phyloP scores from a whole-genome alignment of 352 stramenopile species.

The Peronospora destructor region DNA sequence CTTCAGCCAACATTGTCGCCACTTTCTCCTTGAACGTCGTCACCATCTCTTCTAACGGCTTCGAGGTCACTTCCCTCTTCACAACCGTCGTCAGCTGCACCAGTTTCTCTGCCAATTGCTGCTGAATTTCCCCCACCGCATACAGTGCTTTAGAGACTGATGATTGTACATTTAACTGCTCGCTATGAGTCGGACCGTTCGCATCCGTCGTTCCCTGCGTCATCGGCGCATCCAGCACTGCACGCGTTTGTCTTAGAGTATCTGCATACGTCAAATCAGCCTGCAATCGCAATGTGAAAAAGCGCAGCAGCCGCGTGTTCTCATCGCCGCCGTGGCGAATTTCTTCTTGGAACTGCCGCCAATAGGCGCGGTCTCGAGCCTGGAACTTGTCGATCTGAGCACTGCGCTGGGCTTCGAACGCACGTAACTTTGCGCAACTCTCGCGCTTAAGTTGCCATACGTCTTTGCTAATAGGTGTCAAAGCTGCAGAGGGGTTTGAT shows the following conservation, averaged over 20 bases:
- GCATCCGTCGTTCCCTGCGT: constrained; percentile 1
- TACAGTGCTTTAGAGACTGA: constrained; percentile 58
- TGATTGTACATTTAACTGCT: constrained; percentile 34
- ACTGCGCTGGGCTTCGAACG: constrained; percentile 59
- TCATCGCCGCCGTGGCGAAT: constrained; percentile 56
- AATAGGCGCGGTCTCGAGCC: constrained; percentile 60
- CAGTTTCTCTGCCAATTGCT: constrained; percentile 72
- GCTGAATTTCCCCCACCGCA: constrained; percentile 59
- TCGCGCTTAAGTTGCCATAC: constrained; percentile 55
- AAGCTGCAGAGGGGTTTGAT: neutral
- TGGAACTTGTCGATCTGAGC: constrained; percentile 68
- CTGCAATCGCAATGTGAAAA: constrained; percentile 61
- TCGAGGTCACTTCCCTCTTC: constrained; percentile 57
- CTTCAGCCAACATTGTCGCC: constrained; percentile 44
- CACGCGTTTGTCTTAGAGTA: constrained; percentile 51
- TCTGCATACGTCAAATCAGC: constrained; percentile 74
- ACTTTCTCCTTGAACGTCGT: constrained; percentile 54
- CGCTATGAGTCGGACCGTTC: constrained; percentile 1
- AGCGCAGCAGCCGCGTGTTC: constrained; percentile 56
- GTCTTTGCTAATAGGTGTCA: constrained; percentile 7
- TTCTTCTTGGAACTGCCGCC: constrained; percentile 74
- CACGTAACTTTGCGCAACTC: constrained; percentile 51
- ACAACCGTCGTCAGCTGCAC: constrained; percentile 66
- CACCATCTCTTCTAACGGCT: constrained; percentile 71
- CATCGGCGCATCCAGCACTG: constrained; percentile 38